Base-by-base conservation (phyloP, 495 filamentous ascomycete genomes). In the Opeltia flavorubescens region DNA sequence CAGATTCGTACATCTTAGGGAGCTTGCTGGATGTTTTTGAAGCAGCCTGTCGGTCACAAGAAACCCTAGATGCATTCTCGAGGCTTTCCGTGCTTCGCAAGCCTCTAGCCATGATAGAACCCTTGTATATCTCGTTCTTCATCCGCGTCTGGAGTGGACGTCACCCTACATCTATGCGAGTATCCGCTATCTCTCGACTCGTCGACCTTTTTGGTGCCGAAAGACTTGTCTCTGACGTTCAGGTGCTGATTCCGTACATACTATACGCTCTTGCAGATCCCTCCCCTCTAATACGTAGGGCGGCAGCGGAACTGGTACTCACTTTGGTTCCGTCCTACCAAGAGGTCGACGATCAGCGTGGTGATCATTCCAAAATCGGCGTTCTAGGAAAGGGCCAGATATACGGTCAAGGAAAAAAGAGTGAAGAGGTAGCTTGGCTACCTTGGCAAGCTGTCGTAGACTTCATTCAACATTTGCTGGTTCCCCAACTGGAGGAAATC, bases 401-500 rank as follows among this genome's bases (percentile, higher is more conserved):
- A 8, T 86, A 85, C 47, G 78, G 74, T 4, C 51, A 64, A 29
- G 66, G 64, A 23, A 62, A 67, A 27, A 63, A 68, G 18, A 68
- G 70, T 0, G 63, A 71, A 25, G 53, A 63, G 2, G 50, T 86
- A 17, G 61, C 63, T 24, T 81, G 75, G 71, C 66, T 94, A n/a
- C 62, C 74, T 27, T 50, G 53, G 2, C 70, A 74, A 13, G 75
- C 80, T 36, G 64, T 62, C 2, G 59, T 70, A 17, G 74, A 75
- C 41, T 63, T 95, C 9, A 51, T 94, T 6, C 63, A 72, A 15
- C 73, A 71, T 17, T 64, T 81, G 21, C 59, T 95, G 27, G 56
- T 84, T 20, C 81, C 83, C 2, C 74, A 67, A 4, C 56, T 95
- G 15, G 88, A 95, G 56, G 89, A 94, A 61, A 89, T 80, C 54